These are phyloP conservation scores for Daedalea quercina DNA, from an alignment of 768 basidiomycete species.

Conservation along the genomic window DNA sequence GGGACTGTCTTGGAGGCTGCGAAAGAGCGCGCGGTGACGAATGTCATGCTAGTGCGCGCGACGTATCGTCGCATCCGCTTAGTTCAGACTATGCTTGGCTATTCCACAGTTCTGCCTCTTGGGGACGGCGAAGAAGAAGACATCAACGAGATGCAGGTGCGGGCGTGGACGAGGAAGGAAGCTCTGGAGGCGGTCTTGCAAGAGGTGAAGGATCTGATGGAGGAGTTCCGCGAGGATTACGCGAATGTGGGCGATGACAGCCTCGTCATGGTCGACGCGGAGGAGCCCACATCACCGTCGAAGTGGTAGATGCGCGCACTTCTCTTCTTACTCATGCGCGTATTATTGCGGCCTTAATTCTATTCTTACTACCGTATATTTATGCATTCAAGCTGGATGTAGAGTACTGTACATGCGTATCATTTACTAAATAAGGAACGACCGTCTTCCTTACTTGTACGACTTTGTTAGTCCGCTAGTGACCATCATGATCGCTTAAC, in stretches of 20 bases:
- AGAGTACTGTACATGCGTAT: no score
- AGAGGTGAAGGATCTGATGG: conserved; percentile 51
- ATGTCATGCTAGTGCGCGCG: conserved; percentile 41
- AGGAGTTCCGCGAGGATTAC: conserved; percentile 42
- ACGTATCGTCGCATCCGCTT: conserved; percentile 58
- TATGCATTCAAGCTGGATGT: no score
- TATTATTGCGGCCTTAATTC: no score
- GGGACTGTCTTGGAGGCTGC: conserved; percentile 18
- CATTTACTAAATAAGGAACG: no score
- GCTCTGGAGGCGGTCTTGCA: conserved; percentile 45
- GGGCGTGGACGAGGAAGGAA: conserved; percentile 47
- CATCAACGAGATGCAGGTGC: conserved; percentile 18
- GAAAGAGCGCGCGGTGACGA: conserved; percentile 41
- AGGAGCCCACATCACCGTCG: conserved; percentile 4
- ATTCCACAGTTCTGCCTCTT: conserved; percentile 47
- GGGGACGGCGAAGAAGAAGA: conserved; percentile 11
- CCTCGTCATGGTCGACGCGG: conserved; percentile 14
- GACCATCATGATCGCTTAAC: no score
- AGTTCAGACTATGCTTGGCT: conserved; percentile 61
- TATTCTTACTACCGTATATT: no score
- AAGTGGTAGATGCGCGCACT: not conserved
- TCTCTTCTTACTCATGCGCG: no score
- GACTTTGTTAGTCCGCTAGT: no score
- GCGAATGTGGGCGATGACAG: conserved; percentile 11
- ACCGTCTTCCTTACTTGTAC: no score